Conservation (phyloP, 106 monocot species). For the Dendrobium nobile region DNA sequence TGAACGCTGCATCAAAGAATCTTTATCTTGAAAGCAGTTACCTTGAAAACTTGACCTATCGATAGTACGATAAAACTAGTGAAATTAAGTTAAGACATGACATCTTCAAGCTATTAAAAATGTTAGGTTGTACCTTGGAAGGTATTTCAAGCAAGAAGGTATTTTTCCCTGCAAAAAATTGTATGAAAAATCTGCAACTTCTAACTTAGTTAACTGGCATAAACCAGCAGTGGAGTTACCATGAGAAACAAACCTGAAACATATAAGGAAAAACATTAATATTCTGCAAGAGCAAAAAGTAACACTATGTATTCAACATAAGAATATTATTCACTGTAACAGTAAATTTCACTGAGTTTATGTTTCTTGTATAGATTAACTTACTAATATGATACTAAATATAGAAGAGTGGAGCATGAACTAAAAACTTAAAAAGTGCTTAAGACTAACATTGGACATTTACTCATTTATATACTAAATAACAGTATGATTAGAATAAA, state of each 20-base stretch:
- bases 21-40: conserved; percentile 59
- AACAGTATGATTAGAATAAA: no score
- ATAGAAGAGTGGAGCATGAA: not conserved
- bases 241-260: conserved; percentile 21
- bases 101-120: not conserved
- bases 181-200: conserved; percentile 69
- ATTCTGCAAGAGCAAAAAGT: not conserved
- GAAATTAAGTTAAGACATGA: conserved; percentile 8
- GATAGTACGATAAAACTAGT: not conserved
- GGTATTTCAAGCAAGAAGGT: conserved; percentile 57
- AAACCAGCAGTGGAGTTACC: conserved; percentile 27
- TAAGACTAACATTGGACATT: no score
- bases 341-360: not conserved
- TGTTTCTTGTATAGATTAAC: not conserved
- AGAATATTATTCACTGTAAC: not conserved
- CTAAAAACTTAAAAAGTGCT: no score
- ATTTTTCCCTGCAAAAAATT: conserved; percentile 79
- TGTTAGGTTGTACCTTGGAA: conserved; percentile 46
- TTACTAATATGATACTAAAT: not conserved
- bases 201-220: conserved; percentile 38
- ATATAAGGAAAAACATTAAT: not conserved
- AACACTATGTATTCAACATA: not conserved
- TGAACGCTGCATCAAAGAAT: conserved; percentile 34
- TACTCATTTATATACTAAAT: no score
- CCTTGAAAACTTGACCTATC: conserved; percentile 66